Evolutionary conservation across 768 basidiomycete species (phyloP).

Genomic region (Rhizopogon salebrosus): DNA sequence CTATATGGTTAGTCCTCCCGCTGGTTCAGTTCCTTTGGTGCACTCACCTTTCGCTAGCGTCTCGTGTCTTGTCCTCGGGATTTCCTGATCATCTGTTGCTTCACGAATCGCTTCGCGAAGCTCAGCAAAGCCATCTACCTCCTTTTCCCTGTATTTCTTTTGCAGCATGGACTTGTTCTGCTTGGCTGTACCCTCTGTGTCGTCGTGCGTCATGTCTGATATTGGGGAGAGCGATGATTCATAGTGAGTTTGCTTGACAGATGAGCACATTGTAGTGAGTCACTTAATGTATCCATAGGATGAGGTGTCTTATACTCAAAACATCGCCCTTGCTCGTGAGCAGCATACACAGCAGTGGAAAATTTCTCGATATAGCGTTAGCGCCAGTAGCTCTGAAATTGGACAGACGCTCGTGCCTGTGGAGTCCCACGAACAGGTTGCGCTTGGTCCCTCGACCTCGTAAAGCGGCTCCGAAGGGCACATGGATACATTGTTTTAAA

Average conservation of each 20-base stretch:
- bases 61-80: not conserved
- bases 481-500: not conserved
- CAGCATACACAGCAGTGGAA: not conserved
- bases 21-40: not conserved
- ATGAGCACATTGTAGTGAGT: not conserved
- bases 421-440: not conserved
- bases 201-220: not conserved
- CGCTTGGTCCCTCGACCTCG: not conserved
- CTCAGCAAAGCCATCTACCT: not conserved
- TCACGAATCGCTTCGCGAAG: not conserved
- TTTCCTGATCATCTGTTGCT: not conserved
- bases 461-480: no score
- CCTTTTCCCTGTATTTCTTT: not conserved
- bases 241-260: not conserved
- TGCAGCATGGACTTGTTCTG: not conserved
- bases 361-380: not conserved
- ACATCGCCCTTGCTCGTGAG: not conserved
- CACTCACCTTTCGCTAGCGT: not conserved
- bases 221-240: not conserved
- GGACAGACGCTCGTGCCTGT: not conserved
- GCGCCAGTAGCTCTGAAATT: not conserved
- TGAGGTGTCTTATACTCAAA: not conserved
- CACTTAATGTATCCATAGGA: not conserved
- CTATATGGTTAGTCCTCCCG: not conserved
- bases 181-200: not conserved